Percentiles rank a stretch among this genome's conserved stretches.
Conservation (phyloP, 768 basidiomycete species). For the Coprinopsis cinerea region DNA sequence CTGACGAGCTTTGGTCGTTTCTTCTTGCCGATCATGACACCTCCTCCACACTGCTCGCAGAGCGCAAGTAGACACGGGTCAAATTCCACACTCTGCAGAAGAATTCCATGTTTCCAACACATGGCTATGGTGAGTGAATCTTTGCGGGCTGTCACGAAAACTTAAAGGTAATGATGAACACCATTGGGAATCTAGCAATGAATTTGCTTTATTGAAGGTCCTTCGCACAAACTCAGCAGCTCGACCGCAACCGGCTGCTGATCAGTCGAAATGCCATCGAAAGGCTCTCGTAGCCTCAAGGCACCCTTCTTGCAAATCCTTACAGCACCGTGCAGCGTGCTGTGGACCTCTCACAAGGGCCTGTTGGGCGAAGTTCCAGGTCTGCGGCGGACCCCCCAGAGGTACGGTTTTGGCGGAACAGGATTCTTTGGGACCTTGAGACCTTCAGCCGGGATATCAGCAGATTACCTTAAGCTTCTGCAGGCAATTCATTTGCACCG, state of each 20-base stretch:
- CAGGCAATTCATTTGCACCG: slow-evolving; percentile 10
- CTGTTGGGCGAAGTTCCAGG: too few species aligned
- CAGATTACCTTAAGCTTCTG: background rate
- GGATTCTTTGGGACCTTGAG: background rate
- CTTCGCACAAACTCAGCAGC: background rate
- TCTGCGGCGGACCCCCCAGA: background rate
- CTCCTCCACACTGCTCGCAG: too few species aligned
- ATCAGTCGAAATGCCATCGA: slow-evolving; percentile 10
- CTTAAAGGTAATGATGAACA: background rate
- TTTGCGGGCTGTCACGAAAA: background rate
- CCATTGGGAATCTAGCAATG: background rate
- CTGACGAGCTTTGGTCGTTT: too few species aligned
- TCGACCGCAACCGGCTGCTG: slow-evolving; percentile 7
- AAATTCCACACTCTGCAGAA: too few species aligned
- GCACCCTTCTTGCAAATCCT: slow-evolving; percentile 26
- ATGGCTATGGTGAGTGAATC: background rate
- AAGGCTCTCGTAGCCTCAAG: slow-evolving; percentile 13
- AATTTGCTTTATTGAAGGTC: background rate
- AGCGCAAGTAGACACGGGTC: too few species aligned
- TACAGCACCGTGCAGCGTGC: too few species aligned
- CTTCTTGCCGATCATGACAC: too few species aligned
- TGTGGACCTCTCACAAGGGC: too few species aligned
- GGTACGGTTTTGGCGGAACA: background rate
- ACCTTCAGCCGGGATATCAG: background rate
- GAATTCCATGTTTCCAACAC: too few species aligned